Evolutionary conservation across 2,329 filamentous ascomycete genomes (phyloP), one percentile per base, ranked within the genome.

Genomic region (Colletotrichum musae): DNA sequence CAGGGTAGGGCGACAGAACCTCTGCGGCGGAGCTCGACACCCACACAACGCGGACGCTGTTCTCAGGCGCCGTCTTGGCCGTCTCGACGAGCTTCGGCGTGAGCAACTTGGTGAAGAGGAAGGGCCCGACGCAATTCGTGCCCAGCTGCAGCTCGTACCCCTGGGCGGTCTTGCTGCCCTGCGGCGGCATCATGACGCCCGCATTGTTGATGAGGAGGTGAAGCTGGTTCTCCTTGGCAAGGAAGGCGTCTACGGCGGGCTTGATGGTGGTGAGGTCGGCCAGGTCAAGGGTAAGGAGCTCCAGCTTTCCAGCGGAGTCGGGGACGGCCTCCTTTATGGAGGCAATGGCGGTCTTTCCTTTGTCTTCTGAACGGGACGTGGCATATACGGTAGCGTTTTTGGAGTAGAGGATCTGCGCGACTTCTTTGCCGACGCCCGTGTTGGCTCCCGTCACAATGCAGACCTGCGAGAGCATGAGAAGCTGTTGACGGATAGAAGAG

Each of bases 381-480:
- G 88, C 75, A 75, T 89, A 90, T n/a, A 90, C 84, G 1, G 80
- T 87, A 43, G 81, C 87, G 63, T 88, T 86, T 43, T 81, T 82
- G 13, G 78, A 75, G 75, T 90, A 90, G 12, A 91, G 80, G 3
- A 90, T 82, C 47, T 82, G 82, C 39, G 79, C 80, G 21, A 90
- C 80, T 71, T 89, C 85, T 48, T 83, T 82, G 10, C 88, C 88
- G 6, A 89, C 80, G 80, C 80, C 80, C 0, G 78, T 77, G 72
- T 81, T 81, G 63, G 77, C 76, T 45, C 80, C 80, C 1, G 80
- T 90, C 16, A 90, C 83, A 68, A 90, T 82, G 77, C 82, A 84
- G 41, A 88, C 84, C 79, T 79, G 51, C 12, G 50, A 43, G 15
- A 28, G 10, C n/a, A 32, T 70, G 52, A 70, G 67, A 41, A 18